Evolutionary conservation across 805 yeast genomes (phyloP).

Genomic region (Starmerella bombi): DNA sequence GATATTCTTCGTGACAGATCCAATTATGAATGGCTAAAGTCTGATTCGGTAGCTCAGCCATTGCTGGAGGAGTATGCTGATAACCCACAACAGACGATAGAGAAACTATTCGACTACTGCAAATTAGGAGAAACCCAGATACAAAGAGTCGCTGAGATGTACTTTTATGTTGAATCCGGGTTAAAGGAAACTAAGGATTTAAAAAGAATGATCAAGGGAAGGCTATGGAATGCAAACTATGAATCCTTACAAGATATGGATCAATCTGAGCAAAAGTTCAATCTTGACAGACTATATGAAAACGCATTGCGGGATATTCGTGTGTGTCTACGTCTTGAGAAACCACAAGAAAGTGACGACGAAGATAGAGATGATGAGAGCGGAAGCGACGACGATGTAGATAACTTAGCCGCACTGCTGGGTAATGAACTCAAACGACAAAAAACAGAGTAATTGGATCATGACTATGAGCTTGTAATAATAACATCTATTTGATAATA

Average conservation of each 20-base stretch:
- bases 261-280: conserved; percentile 58
- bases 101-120: conserved; percentile 28
- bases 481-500: too few relatives aligned
- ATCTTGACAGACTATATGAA: conserved; percentile 55
- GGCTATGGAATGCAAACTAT: conserved; percentile 65
- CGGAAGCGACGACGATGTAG: not conserved
- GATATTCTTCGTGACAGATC: conserved; percentile 80
- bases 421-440: not conserved
- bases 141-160: conserved; percentile 65
- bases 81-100: conserved; percentile 31
- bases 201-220: conserved; percentile 53
- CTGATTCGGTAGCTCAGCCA: conserved; percentile 16
- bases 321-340: conserved; percentile 9
- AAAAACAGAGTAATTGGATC: not conserved
- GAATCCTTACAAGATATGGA: conserved; percentile 66
- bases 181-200: conserved; percentile 23
- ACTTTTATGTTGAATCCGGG: conserved; percentile 32
- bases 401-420: too few relatives aligned
- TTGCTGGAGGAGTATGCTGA: conserved; percentile 9
- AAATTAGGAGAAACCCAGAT: conserved; percentile 73
- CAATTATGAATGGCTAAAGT: conserved; percentile 45
- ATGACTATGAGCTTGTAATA: too few relatives aligned
- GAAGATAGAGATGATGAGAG: conserved; percentile 9
- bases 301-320: conserved; percentile 12
- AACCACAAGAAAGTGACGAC: conserved; percentile 5